These are phyloP conservation scores for Mortierella sp. DNA, from an alignment of 371 early-diverging fungal species.

Conservation along the genomic window DNA sequence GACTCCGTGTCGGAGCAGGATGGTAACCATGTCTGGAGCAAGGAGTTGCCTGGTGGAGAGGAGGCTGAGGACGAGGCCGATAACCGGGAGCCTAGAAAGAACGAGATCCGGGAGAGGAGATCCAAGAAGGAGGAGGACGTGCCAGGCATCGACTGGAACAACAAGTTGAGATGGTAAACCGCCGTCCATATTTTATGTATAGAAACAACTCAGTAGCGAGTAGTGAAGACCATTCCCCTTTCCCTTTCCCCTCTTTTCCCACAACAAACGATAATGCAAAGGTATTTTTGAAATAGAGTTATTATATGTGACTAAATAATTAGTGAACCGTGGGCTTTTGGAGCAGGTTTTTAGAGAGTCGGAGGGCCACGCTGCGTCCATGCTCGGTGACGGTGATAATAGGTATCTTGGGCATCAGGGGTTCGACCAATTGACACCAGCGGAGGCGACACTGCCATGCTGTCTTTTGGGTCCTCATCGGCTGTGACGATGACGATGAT, in stretches of 20 bases:
- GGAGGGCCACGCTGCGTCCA: conserved; percentile 11
- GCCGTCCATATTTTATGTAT: neutral
- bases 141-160: conserved; percentile 26
- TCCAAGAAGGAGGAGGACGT: conserved; percentile 13
- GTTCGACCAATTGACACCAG: conserved; percentile 43
- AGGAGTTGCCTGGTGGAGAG: conserved; percentile 52
- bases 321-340: neutral
- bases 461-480: conserved; percentile 28
- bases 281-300: neutral
- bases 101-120: conserved; percentile 27
- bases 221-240: neutral
- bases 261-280: neutral
- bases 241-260: neutral
- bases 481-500: neutral
- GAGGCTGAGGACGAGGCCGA: conserved; percentile 32
- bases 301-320: neutral
- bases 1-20: conserved; percentile 57
- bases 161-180: conserved; percentile 35
- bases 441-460: conserved; percentile 48
- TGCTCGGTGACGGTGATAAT: neutral
- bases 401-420: conserved; percentile 29
- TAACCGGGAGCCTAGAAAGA: conserved; percentile 47
- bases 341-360: conserved; percentile 30
- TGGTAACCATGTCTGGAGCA: conserved; percentile 60
- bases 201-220: neutral